Evolutionary conservation across 176 grass and related monocot genomes (phyloP), one percentile per base, ranked within the genome.

Genomic region (Carex littledalei): DNA sequence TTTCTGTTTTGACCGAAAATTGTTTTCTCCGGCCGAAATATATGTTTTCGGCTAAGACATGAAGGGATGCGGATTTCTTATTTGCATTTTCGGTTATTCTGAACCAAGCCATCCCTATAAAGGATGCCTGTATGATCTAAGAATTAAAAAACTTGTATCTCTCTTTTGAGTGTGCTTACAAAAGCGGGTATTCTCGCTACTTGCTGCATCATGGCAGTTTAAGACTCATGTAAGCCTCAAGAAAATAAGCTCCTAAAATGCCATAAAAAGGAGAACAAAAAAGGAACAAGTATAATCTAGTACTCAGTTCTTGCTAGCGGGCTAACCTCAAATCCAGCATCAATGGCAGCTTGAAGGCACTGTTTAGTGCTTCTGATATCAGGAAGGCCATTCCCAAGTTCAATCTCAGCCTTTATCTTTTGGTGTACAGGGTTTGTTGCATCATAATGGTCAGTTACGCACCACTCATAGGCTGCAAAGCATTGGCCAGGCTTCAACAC

Each of bases 401-500:
- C 96, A 75, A 98, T 86, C 83, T 95, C 91, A 73, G 94, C 89
- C 84, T 98, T 98, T 4, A 89, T 94, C 86, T 81, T 95, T 82
- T 94, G 89, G 35, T 98, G 96, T 5, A 79, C 93, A 76, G 92
- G 87, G 86, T 98, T 98, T 41, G 79, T 88, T 5, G 91, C 71
- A 83, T 98, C 90, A 73, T 89, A 98, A 15, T 98, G 93, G 62
- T 91, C 91, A 24, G 96, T 98, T 72, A 98, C 86, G 88, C 96
- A 98, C 91, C 96, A 98, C 54, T 98, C 96, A 78, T 94, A 94
- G 13, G 91, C 91, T 16, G 96, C 96, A 89, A 95, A 98, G 87
- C 87, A 95, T 57, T 95, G 96, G 17, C 96, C 96, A 84, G 93
- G 93, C 76, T 98, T 98, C 85, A 98, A 78, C 69, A 95, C 96